phyloP scores from a whole-genome alignment of 2,329 filamentous ascomycete genomes.

The Botrytis elliptica region DNA sequence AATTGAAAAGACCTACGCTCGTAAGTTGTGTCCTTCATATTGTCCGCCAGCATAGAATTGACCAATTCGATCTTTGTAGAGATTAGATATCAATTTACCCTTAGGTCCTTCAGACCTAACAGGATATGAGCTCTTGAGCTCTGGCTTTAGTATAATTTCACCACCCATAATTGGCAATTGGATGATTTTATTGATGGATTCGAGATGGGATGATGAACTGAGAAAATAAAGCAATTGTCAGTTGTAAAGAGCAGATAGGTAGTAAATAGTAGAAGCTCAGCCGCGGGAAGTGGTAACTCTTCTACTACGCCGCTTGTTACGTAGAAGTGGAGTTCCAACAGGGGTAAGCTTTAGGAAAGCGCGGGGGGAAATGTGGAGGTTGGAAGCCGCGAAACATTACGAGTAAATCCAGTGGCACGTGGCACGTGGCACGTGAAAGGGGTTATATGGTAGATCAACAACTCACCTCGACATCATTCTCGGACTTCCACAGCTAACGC shows the following conservation, averaged over 20 bases:
- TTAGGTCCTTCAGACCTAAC: slow-evolving; percentile 46
- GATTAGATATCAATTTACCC: slow-evolving; percentile 78
- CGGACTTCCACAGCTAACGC: not conserved
- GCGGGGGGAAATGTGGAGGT: slow-evolving; percentile 12
- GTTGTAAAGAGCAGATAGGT: not conserved
- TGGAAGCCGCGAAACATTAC: not conserved
- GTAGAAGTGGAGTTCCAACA: slow-evolving; percentile 15
- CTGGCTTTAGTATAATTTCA: slow-evolving; percentile 34
- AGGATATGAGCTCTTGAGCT: slow-evolving; percentile 37
- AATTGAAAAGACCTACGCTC: slow-evolving; percentile 54
- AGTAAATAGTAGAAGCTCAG: not conserved
- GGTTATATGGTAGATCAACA: slow-evolving; percentile 12
- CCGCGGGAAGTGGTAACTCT: not conserved
- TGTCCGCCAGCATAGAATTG: slow-evolving; percentile 79
- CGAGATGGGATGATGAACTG: not conserved
- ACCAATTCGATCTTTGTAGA: slow-evolving; percentile 80
- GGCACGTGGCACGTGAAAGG: not conserved
- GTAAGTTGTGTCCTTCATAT: slow-evolving; percentile 72
- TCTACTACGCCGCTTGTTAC: slow-evolving; percentile 20
- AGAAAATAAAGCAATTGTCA: not conserved
- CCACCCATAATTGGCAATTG: slow-evolving; percentile 38
- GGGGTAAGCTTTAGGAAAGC: slow-evolving; percentile 18
- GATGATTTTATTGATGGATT: slow-evolving; percentile 23
- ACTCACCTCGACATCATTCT: slow-evolving; percentile 20
- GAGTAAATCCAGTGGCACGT: not conserved